Evolutionary conservation across 768 basidiomycete species (phyloP).

Genomic region (Erythrobasidium yunnanense): DNA sequence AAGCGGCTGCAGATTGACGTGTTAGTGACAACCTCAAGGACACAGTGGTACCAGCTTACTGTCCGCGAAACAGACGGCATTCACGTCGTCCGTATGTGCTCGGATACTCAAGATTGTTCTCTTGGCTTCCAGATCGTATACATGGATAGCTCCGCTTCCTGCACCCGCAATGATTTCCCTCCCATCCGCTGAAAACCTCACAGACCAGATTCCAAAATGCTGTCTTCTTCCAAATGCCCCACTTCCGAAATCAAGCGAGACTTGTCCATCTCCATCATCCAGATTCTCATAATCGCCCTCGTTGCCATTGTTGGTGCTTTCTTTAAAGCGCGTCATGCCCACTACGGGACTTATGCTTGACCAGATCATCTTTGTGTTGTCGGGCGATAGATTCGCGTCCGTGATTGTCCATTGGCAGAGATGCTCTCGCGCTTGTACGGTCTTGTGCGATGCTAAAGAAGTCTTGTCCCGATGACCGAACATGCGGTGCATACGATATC

Average conservation of each 20-base stretch:
- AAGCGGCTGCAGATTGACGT: constrained; percentile 47
- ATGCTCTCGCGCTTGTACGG: constrained; percentile 13
- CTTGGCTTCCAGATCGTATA: constrained; percentile 79
- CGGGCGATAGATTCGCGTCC: constrained; percentile 23
- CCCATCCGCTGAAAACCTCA: constrained; percentile 90
- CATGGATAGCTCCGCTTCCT: constrained; percentile 44
- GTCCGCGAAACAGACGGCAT: constrained; percentile 79
- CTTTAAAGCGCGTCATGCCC: constrained; percentile 43
- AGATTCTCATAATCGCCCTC: too few species aligned
- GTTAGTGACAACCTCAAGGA: not conserved
- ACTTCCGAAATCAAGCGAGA: constrained; percentile 39
- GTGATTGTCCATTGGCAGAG: constrained; percentile 18
- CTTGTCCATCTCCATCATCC: constrained; percentile 61
- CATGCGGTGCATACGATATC: constrained; percentile 28
- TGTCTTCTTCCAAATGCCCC: constrained; percentile 9
- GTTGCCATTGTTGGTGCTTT: constrained; percentile 63
- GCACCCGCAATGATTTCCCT: constrained; percentile 91
- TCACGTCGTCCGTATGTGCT: constrained; percentile 86
- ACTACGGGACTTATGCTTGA: constrained; percentile 37
- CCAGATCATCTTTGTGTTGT: constrained; percentile 24
- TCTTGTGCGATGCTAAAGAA: constrained; percentile 50
- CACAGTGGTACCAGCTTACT: not conserved
- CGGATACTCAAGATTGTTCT: constrained; percentile 67
- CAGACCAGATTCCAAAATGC: constrained; percentile 61
- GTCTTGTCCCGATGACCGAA: constrained; percentile 38